Percentiles rank a stretch among this genome's conserved stretches.
Evolutionary conservation across 805 yeast species (phyloP).

Genomic region (Lachancea kluyveri): DNA sequence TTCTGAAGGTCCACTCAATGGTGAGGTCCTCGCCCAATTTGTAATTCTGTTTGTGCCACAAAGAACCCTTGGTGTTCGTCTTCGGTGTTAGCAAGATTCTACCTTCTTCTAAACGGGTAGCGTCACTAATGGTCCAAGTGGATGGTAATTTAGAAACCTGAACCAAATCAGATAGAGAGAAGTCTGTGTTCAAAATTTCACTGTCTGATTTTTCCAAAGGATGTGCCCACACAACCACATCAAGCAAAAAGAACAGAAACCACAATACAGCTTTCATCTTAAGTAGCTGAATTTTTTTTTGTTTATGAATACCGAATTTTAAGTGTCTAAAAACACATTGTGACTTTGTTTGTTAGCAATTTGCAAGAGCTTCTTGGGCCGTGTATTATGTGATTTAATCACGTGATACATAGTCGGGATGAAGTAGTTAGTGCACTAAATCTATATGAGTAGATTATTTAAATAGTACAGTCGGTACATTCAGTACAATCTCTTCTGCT

Average conservation of each 20-base stretch:
- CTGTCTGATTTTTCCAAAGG: slow-evolving; percentile 12
- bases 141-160: slow-evolving; percentile 19
- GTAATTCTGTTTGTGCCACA: slow-evolving; percentile 37
- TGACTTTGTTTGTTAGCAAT: too few species aligned
- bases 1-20: slow-evolving; percentile 56
- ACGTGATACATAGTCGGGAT: too few species aligned
- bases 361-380: too few species aligned
- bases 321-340: too few species aligned
- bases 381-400: too few species aligned
- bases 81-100: slow-evolving; percentile 47
- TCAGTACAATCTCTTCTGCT: not conserved
- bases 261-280: too few species aligned
- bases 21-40: slow-evolving; percentile 42
- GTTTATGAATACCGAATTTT: too few species aligned
- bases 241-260: too few species aligned
- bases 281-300: too few species aligned
- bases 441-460: too few species aligned
- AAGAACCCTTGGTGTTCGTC: slow-evolving; percentile 34
- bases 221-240: too few species aligned
- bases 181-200: slow-evolving; percentile 21
- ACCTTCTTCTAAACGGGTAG: slow-evolving; percentile 42
- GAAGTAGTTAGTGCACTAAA: too few species aligned
- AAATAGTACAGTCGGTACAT: slow-evolving; percentile 15
- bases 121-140: slow-evolving; percentile 38
- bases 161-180: slow-evolving; percentile 37